A percentile compares a stretch with the other conserved stretches of the same genome.
phyloP scores from a whole-genome alignment of 2,329 filamentous ascomycete species.

The Fusarium palustre region DNA sequence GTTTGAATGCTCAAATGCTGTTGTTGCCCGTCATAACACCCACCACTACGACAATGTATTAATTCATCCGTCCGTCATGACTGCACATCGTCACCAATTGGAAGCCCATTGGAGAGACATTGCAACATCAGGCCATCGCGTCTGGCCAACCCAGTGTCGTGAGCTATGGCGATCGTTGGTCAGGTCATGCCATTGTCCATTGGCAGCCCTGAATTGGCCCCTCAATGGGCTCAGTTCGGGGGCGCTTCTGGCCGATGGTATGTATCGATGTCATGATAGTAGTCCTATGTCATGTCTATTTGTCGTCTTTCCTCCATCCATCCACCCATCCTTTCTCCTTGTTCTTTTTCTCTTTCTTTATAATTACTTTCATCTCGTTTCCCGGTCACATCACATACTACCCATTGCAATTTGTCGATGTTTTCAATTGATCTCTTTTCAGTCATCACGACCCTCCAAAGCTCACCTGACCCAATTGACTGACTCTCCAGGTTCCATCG shows the following conservation, averaged over 20 bases:
- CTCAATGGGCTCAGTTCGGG: slow-evolving; percentile 38
- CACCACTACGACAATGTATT: neutral
- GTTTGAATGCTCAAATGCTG: slow-evolving; percentile 2
- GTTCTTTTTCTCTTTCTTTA: neutral
- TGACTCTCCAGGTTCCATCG: slow-evolving; percentile 4
- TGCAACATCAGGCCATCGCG: slow-evolving; percentile 42
- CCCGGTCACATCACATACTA: neutral
- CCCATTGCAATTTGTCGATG: neutral
- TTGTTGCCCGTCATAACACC: slow-evolving; percentile 11
- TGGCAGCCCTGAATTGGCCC: slow-evolving; percentile 32
- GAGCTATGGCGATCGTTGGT: slow-evolving; percentile 43
- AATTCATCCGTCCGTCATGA: slow-evolving; percentile 11
- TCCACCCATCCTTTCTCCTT: neutral
- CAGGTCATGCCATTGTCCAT: slow-evolving; percentile 39
- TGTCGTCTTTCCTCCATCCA: neutral
- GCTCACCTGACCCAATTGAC: slow-evolving; percentile 13
- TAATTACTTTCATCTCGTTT: neutral
- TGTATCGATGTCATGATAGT: slow-evolving; percentile 30
- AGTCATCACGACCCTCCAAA: neutral
- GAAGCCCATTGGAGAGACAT: slow-evolving; percentile 14
- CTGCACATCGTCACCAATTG: slow-evolving; percentile 12
- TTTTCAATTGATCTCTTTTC: neutral
- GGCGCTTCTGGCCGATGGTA: slow-evolving; percentile 29
- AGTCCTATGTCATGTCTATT: slow-evolving; percentile 22
- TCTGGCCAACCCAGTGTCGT: slow-evolving; percentile 34